These are phyloP conservation scores for Gigaspora rosea DNA, from an alignment of 192 early-diverging fungal genomes.

Conservation along the genomic window DNA sequence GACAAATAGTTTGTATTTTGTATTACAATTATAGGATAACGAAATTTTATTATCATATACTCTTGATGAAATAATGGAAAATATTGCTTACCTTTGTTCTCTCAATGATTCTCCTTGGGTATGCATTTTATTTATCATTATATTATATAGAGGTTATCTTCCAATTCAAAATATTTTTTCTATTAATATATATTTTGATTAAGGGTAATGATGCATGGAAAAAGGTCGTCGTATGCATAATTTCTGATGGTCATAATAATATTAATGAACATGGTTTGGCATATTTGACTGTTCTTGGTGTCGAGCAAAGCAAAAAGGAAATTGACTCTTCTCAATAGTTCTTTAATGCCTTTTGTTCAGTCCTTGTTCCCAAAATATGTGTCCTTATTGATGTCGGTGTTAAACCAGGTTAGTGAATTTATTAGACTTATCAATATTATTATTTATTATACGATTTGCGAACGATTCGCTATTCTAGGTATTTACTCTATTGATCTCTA, in stretches of 20 bases:
- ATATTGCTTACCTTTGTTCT: constrained; percentile 86
- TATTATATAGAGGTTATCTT: no score
- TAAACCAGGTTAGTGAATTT: constrained; percentile 41
- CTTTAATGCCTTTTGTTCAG: constrained; percentile 64
- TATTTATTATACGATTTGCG: no score
- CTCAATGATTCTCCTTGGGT: constrained; percentile 72
- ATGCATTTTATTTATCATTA: no score
- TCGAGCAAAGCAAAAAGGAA: constrained; percentile 91
- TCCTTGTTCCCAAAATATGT: constrained; percentile 62
- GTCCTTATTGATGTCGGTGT: constrained; percentile 69
- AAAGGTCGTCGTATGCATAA: constrained; percentile 81
- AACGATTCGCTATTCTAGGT: no score
- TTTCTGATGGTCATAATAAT: constrained; percentile 81
- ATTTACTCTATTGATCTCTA: no score
- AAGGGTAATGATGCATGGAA: constrained; percentile 72
- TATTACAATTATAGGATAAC: constrained; percentile 62
- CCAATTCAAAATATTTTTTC: no score
- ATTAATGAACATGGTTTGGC: constrained; percentile 68
- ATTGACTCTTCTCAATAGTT: constrained; percentile 81
- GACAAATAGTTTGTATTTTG: no score
- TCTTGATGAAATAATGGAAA: constrained; percentile 83
- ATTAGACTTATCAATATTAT: no score
- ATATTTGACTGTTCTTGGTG: constrained; percentile 76
- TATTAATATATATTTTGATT: no score
- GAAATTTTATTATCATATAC: constrained; percentile 87